Percentiles rank a stretch among this genome's conserved stretches.
phyloP scores from a whole-genome alignment of 139 green algal genomes.

The Coccomyxa sp. region DNA sequence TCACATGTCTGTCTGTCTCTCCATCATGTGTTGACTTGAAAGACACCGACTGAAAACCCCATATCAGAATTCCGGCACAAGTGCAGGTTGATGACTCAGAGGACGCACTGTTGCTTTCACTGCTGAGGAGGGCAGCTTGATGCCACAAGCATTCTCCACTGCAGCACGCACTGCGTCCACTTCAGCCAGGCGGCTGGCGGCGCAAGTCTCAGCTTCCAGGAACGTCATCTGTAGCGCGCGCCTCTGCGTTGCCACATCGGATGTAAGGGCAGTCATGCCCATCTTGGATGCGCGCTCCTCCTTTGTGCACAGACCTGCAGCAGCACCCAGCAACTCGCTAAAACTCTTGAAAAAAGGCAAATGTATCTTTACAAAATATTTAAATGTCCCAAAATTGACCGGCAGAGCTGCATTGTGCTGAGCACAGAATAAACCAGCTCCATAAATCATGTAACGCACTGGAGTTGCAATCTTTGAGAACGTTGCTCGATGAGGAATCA shows the following conservation, averaged over 20 bases:
- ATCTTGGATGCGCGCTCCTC: background rate
- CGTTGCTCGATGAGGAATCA: too few species aligned
- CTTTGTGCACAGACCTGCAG: background rate
- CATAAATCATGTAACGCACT: too few species aligned
- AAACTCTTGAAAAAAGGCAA: background rate
- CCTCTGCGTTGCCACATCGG: background rate
- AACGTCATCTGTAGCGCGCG: constrained; percentile 13
- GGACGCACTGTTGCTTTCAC: background rate
- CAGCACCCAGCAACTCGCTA: background rate
- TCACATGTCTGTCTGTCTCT: too few species aligned
- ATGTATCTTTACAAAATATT: too few species aligned
- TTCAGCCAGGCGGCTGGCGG: background rate
- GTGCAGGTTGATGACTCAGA: background rate
- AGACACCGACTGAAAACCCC: background rate
- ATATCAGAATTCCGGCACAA: background rate
- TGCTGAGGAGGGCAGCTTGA: background rate
- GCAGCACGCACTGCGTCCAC: background rate
- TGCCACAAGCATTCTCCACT: background rate
- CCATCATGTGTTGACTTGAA: too few species aligned
- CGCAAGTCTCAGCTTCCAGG: constrained; percentile 7
- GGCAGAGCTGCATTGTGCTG: too few species aligned
- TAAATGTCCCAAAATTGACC: too few species aligned
- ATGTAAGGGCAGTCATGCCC: background rate
- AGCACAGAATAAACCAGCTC: too few species aligned
- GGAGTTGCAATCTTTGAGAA: too few species aligned